Evolutionary conservation across 257 asterid species (phyloP), one percentile per base, ranked within the genome.

Genomic region (Gentiana macrophylla): DNA sequence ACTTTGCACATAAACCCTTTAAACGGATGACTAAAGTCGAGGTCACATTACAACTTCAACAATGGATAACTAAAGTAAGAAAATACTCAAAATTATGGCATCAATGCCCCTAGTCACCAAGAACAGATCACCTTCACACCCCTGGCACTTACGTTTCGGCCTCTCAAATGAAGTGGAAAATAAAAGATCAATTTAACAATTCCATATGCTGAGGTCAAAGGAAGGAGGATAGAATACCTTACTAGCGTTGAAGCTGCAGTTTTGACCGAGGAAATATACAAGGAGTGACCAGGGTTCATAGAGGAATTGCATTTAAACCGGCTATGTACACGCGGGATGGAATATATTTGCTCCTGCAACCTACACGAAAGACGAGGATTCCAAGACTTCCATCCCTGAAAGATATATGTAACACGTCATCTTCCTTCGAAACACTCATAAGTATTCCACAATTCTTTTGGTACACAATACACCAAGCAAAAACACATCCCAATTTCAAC

Each of bases 351-450:
- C 73, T 77, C 50, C 55, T 49, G 71, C 55, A 74, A 71, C 67
- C 77, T 67, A 77, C 74, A 73, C 24, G 72, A 69, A 60, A 79
- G 73, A 65, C 68, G 75, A 41, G 81, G 55, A 61, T 77, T 75
- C 94, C 94, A 72, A 11, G 83, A 69, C 74, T 58, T 76, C 58
- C 67, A 78, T 68, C 64, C 65, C 95, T 81, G 96, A 59, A 72
- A 66, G 73, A 62, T 51, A 24, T 59, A 75, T 2, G 59, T 47
- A 71, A 64, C 60, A 59, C 34, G 12, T 63, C 49, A 58, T 49
- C 56, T 8, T 61, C 62, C 37, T 36, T 12, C 13, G 37, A 52
- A 6, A 41, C 1, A 44, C 35, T 43, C 45, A 41, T 32, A 65
- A 13, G 38, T 46, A 58, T 34, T n/a, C 35, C 45, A 58, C 3